A percentile compares a stretch with the other conserved stretches of the same genome.
Evolutionary conservation across 768 basidiomycete genomes (phyloP).

Genomic region (Suillus subalutaceus): DNA sequence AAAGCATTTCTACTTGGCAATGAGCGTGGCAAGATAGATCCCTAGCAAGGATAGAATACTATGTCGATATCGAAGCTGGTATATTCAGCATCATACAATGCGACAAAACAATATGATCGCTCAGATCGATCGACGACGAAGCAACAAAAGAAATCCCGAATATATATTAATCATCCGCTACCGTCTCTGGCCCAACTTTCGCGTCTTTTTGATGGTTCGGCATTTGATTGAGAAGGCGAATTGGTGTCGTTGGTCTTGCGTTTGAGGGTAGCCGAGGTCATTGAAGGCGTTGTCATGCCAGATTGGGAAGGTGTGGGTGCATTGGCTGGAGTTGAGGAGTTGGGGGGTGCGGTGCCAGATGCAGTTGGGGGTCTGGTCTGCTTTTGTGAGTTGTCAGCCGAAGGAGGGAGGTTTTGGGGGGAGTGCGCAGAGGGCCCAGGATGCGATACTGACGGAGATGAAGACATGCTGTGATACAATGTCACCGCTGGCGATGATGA

Average conservation of each 20-base stretch:
- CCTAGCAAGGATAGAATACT: constrained; percentile 30
- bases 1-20: constrained; percentile 8
- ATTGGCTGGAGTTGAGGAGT: constrained; percentile 31
- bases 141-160: constrained; percentile 24
- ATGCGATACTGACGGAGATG: constrained; percentile 48
- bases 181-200: constrained; percentile 53
- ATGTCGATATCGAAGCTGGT: constrained; percentile 16
- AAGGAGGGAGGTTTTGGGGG: constrained; percentile 51
- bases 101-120: constrained; percentile 7
- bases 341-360: constrained; percentile 39
- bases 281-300: constrained; percentile 50
- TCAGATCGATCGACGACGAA: constrained; percentile 6
- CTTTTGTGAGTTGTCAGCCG: constrained; percentile 62
- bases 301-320: constrained; percentile 42
- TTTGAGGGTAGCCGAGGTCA: constrained; percentile 54
- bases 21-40: constrained; percentile 26
- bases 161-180: constrained; percentile 27
- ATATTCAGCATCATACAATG: constrained; percentile 17
- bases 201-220: constrained; percentile 54
- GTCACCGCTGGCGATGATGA: constrained; percentile 41
- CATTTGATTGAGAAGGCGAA: constrained; percentile 54
- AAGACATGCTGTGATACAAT: constrained; percentile 47
- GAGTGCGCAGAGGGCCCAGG: constrained; percentile 44
- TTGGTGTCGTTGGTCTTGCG: constrained; percentile 51
- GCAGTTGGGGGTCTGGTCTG: constrained; percentile 60